Conservation (phyloP, 257 asterid species). For the Striga asiatica region DNA sequence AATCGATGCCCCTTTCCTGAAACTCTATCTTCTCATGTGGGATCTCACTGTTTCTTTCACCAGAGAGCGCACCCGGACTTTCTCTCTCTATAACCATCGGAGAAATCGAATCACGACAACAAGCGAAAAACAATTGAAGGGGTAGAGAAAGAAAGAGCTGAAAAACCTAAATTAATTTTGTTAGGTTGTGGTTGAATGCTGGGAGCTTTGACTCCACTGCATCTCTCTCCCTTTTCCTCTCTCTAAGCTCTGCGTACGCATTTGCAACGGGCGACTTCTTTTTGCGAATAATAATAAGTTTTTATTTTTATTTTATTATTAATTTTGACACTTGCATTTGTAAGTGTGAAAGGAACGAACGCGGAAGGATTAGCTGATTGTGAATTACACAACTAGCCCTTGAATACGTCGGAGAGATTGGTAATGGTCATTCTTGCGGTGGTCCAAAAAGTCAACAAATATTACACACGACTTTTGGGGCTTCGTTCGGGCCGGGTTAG, state of each 20-base stretch:
- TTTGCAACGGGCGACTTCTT: slow-evolving; percentile 61
- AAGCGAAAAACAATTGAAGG: not conserved
- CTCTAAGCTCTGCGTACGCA: slow-evolving; percentile 9
- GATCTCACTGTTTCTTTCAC: slow-evolving; percentile 31
- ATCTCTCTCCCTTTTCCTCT: slow-evolving; percentile 11
- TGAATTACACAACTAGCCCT: slow-evolving; percentile 14
- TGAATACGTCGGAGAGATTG: slow-evolving; percentile 18
- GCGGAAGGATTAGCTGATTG: slow-evolving; percentile 19
- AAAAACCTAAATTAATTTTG: slow-evolving; percentile 25
- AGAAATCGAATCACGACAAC: not conserved
- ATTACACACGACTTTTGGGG: slow-evolving; percentile 9
- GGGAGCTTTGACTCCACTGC: slow-evolving; percentile 39
- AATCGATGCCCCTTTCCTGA: slow-evolving; percentile 42
- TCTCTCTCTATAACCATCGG: slow-evolving; percentile 27
- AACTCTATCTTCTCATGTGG: slow-evolving; percentile 39
- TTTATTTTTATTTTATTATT: not conserved
- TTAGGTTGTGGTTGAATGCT: slow-evolving; percentile 17
- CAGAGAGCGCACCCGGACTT: slow-evolving; percentile 34
- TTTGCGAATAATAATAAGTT: not conserved
- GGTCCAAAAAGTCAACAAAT: slow-evolving; percentile 18
- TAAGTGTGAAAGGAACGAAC: slow-evolving; percentile 23
- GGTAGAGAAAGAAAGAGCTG: slow-evolving; percentile 11
- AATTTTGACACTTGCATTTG: slow-evolving; percentile 16
- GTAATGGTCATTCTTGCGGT: slow-evolving; percentile 1
- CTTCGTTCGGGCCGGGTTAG: no score